Conservation (phyloP, 768 basidiomycete genomes). For the Lentinula sp. region DNA sequence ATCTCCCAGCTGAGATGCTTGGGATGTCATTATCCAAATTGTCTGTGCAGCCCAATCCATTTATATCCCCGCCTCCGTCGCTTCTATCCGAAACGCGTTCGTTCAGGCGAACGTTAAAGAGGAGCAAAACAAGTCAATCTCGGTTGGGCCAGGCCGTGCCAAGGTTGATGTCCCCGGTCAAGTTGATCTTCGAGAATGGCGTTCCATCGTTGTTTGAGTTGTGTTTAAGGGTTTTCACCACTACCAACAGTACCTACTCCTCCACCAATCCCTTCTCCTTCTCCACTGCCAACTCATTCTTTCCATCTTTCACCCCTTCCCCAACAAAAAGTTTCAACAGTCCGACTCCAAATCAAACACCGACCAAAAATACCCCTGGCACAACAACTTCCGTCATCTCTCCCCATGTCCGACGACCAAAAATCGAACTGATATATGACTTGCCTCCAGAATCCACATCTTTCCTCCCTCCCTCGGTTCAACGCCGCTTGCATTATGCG, state of each 20-base stretch:
- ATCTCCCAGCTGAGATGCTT: constrained; percentile 63
- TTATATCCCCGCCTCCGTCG: constrained; percentile 30
- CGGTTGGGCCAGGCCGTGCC: constrained; percentile 5
- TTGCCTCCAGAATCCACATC: not conserved
- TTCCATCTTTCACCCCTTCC: not conserved
- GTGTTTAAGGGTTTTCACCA: constrained; percentile 22
- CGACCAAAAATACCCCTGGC: not conserved
- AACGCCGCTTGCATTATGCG: not conserved
- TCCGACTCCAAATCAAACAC: too few species aligned
- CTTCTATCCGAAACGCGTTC: constrained; percentile 16
- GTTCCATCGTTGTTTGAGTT: constrained; percentile 24
- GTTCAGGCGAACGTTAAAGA: constrained; percentile 8
- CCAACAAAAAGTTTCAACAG: too few species aligned
- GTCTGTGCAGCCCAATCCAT: constrained; percentile 54
- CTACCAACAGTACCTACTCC: not conserved
- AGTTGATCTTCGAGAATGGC: not conserved
- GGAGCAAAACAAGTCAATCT: not conserved
- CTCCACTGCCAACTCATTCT: not conserved
- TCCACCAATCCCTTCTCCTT: not conserved
- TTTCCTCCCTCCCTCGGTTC: not conserved
- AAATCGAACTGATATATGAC: not conserved
- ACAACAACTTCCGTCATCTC: not conserved
- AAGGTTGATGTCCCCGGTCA: not conserved
- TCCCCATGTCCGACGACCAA: too few species aligned
- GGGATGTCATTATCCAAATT: constrained; percentile 46